phyloP scores from a whole-genome alignment of 495 filamentous ascomycete species.

The Penicillium nucicola region DNA sequence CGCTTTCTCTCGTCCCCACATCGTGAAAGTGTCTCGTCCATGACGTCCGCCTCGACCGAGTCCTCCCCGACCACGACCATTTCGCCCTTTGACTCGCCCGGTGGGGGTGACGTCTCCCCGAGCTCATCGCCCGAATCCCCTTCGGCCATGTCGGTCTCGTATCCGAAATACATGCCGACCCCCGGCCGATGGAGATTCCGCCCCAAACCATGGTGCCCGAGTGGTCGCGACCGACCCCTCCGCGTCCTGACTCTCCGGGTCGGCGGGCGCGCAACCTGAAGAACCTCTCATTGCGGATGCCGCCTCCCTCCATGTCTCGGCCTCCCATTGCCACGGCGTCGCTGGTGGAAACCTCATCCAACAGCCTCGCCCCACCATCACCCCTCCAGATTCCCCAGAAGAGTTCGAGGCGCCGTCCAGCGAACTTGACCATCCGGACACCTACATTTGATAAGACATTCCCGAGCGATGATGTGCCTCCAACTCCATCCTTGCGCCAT shows the following conservation, averaged over 20 bases:
- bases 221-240: conserved; percentile 32
- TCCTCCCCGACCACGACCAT: conserved; percentile 94
- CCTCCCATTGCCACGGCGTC: conserved; percentile 52
- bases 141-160: conserved; percentile 50
- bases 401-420: conserved; percentile 71
- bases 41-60: conserved; percentile 80
- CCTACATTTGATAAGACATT: conserved; percentile 49
- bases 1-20: conserved; percentile 34
- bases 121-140: conserved; percentile 91
- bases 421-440: conserved; percentile 68
- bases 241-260: conserved; percentile 56
- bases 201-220: conserved; percentile 13
- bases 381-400: conserved; percentile 77
- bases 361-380: conserved; percentile 71
- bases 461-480: conserved; percentile 43
- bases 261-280: conserved; percentile 86
- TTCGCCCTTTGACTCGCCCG: conserved; percentile 87
- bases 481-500: conserved; percentile 58
- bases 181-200: conserved; percentile 26
- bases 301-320: conserved; percentile 45
- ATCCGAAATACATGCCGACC: conserved; percentile 36
- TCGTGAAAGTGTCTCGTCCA: conserved; percentile 59
- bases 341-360: conserved; percentile 37
- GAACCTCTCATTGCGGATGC: conserved; percentile 84
- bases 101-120: conserved; percentile 85